Evolutionary conservation across 352 stramenopile genomes (phyloP).

Genomic region (Phytophthora rubi): DNA sequence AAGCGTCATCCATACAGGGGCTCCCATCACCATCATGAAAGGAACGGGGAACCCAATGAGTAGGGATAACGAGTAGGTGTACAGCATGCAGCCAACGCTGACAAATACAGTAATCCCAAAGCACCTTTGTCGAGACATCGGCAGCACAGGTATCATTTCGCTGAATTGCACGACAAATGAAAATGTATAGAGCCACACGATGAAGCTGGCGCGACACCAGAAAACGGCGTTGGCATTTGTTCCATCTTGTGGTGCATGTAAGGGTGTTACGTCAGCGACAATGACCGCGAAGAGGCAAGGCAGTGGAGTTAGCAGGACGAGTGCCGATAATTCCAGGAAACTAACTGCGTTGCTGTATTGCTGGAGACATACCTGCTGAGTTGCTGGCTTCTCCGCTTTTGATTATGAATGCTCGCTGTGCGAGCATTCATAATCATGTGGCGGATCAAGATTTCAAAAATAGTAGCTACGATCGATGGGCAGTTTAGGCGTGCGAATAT

Average conservation of each 20-base stretch:
- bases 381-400: no score
- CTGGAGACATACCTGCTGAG: no score
- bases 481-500: no score
- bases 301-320: conserved; percentile 3
- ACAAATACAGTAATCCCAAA: conserved; percentile 25
- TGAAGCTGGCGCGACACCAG: conserved; percentile 10
- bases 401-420: no score
- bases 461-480: no score
- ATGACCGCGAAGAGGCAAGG: conserved; percentile 5
- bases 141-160: conserved; percentile 9
- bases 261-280: conserved; percentile 6
- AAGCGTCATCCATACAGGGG: conserved; percentile 12
- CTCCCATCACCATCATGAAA: conserved; percentile 13
- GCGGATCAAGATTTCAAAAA: no score
- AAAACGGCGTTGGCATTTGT: conserved; percentile 14
- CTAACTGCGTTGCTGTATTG: conserved; percentile 1
- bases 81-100: conserved; percentile 4
- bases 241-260: conserved; percentile 13
- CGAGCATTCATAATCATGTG: no score
- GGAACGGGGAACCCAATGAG: conserved; percentile 28
- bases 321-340: not conserved
- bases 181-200: conserved; percentile 8
- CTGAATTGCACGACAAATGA: conserved; percentile 17
- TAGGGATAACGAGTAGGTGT: conserved; percentile 9
- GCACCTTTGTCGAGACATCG: conserved; percentile 10